These are phyloP conservation scores for Aspergillus wentii DNA, from an alignment of 495 filamentous ascomycete genomes.

Conservation along the genomic window DNA sequence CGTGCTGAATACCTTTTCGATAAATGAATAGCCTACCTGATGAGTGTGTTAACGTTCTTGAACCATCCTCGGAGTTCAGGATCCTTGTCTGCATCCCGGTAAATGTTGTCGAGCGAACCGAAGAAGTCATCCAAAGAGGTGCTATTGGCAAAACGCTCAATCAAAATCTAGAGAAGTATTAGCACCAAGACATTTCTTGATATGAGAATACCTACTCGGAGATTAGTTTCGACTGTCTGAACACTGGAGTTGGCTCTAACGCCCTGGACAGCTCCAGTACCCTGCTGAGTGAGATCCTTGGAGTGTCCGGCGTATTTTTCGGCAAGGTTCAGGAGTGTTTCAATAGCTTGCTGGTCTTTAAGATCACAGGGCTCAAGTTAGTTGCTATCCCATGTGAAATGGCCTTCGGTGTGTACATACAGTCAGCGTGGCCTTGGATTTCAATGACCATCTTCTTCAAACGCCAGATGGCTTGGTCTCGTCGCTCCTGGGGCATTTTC, in stretches of 20 bases:
- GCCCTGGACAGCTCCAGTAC: constrained; percentile 62
- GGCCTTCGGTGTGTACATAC: constrained; percentile 33
- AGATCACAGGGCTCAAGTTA: too few relatives aligned
- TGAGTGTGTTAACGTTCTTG: constrained; percentile 66
- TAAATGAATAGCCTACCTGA: too few relatives aligned
- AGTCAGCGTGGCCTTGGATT: constrained; percentile 89
- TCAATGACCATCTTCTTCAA: constrained; percentile 98
- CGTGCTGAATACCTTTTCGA: too few relatives aligned
- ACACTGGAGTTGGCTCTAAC: constrained; percentile 57
- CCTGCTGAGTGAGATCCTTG: constrained; percentile 57
- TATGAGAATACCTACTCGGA: constrained; percentile 54
- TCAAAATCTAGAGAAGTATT: constrained; percentile 59
- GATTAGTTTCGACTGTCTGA: constrained; percentile 66
- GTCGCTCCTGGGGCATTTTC: constrained; percentile 91
- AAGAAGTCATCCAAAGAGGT: constrained; percentile 85
- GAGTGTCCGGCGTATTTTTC: constrained; percentile 81
- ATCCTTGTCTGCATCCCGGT: constrained; percentile 85
- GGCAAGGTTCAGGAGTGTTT: constrained; percentile 76
- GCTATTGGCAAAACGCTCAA: constrained; percentile 94
- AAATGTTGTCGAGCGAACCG: constrained; percentile 80
- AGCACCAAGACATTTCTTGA: constrained; percentile 29
- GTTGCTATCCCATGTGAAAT: neutral
- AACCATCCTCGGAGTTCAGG: constrained; percentile 90
- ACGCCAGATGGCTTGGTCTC: constrained; percentile 87
- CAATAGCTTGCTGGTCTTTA: constrained; percentile 75